Evolutionary conservation across 2,329 filamentous ascomycete genomes (phyloP), one percentile per base, ranked within the genome.

Genomic region (Leptographium lundbergii): DNA sequence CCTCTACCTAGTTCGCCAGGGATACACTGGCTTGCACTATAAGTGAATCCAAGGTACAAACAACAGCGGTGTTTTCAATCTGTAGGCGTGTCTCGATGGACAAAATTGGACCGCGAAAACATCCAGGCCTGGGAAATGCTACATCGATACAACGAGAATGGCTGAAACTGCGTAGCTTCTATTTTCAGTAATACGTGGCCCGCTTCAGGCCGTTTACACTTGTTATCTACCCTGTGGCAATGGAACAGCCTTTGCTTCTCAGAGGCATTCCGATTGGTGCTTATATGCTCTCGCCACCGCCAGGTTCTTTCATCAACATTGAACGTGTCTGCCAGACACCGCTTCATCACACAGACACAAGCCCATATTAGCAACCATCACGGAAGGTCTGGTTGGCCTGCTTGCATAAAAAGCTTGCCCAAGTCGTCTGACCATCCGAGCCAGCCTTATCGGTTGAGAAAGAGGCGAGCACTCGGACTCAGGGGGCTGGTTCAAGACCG

Each of bases 171-270:
- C 39, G 39, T 42, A 19, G 3, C 19, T 19, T 42, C 39, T 19
- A 19, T 9, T 34, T 34, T 11, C 32, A 34, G 32, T 10, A 34
- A 34, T 34, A 34, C 32, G 32, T 34, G 32, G 32, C 32, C 32
- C 10, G 32, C 32, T 34, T 34, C 10, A 9, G 10, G 32, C 32
- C 9, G 9, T 34, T 10, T 34, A 34, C 32, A 34, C 5, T 34
- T 34, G 19, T 4, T 19, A 27, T 9, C 19, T 25, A 34, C 19
- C 27, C n/a, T 48, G 39, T 34, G 50, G 54, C 53, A 45, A 50
- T 56, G 60, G 60, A 29, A 51, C 54, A 58, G 60, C 48, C 58
- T 58, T 59, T 61, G 56, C 36, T 39, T 32, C 54, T 52, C 24
- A 25, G 3, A 22, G 7, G 22, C 25, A 50, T 29, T 51, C 24